A percentile compares a stretch with the other conserved stretches of the same genome.
These are phyloP conservation scores for Babesia sp. DNA, from an alignment of 169 alveolate genomes.

Conservation along the genomic window DNA sequence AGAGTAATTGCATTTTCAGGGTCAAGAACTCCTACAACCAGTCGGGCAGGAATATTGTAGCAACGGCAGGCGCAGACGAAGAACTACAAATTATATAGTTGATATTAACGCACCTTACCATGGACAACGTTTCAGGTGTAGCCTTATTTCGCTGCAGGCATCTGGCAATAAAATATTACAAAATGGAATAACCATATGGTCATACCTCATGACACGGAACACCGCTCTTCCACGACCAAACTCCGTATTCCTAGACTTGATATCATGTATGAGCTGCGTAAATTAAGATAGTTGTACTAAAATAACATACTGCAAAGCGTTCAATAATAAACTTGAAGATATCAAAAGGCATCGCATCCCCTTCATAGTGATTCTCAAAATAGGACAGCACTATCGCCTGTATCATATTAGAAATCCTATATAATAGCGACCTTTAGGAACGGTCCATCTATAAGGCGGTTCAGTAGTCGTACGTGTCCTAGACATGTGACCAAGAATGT, in stretches of 20 bases:
- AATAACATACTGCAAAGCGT: slow-evolving; percentile 30
- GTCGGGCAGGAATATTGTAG: slow-evolving; percentile 37
- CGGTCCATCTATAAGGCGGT: slow-evolving; percentile 26
- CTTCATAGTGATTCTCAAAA: slow-evolving; percentile 42
- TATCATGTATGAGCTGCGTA: neutral
- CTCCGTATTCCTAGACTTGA: neutral
- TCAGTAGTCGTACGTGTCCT: slow-evolving; percentile 43
- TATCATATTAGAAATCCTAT: neutral
- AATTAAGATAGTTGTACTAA: neutral
- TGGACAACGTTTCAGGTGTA: slow-evolving; percentile 9
- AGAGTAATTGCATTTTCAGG: neutral
- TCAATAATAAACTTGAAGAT: slow-evolving; percentile 32
- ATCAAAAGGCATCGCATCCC: slow-evolving; percentile 17
- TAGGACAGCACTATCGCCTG: slow-evolving; percentile 47
- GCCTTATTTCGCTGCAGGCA: slow-evolving; percentile 48
- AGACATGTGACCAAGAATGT: slow-evolving; percentile 11
- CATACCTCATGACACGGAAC: slow-evolving; percentile 8
- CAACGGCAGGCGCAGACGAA: slow-evolving; percentile 52
- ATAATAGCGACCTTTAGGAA: slow-evolving; percentile 14
- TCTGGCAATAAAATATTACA: neutral
- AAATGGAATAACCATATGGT: neutral
- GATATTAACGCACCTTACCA: slow-evolving; percentile 21
- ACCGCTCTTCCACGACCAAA: slow-evolving; percentile 30
- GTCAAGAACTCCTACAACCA: slow-evolving; percentile 3
- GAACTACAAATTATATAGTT: neutral